These are phyloP conservation scores for Moesziomyces sp. DNA, from an alignment of 1,284 basidiomycete genomes.

Conservation along the genomic window DNA sequence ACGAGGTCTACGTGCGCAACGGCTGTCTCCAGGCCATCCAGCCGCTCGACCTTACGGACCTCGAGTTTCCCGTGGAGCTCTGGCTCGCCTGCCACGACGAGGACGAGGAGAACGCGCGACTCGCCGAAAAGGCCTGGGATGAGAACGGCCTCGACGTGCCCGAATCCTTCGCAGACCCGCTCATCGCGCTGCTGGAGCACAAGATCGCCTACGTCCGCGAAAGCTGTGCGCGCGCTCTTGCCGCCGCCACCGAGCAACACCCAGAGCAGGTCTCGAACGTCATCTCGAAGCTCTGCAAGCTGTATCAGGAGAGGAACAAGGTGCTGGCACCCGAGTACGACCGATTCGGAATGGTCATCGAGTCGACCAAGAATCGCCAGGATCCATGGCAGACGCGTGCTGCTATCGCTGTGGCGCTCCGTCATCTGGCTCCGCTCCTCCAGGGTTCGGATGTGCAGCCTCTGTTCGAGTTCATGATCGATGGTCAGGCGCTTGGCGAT, in stretches of 20 bases:
- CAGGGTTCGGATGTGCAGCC: conserved; percentile 76
- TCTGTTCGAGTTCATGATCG: conserved; percentile 88
- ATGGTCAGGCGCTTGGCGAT: conserved; percentile 87
- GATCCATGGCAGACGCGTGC: conserved; percentile 91
- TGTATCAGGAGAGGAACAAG: conserved; percentile 89
- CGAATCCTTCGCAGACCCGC: conserved; percentile 75
- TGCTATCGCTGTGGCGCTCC: conserved; percentile 80
- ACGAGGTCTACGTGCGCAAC: conserved; percentile 88
- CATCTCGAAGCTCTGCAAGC: conserved; percentile 73
- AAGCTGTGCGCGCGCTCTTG: conserved; percentile 79
- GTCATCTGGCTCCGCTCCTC: conserved; percentile 78
- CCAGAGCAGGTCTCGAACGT: conserved; percentile 76
- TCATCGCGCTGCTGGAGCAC: conserved; percentile 81
- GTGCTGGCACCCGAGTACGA: conserved; percentile 74
- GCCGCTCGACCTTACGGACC: conserved; percentile 92
- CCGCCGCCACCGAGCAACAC: conserved; percentile 80
- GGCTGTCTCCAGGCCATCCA: conserved; percentile 91
- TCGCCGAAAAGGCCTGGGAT: conserved; percentile 89
- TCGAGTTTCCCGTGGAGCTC: conserved; percentile 89
- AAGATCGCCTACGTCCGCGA: conserved; percentile 83
- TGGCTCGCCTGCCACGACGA: conserved; percentile 91
- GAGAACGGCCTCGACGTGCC: conserved; percentile 94
- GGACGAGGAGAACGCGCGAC: conserved; percentile 87
- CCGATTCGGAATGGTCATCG: conserved; percentile 84
- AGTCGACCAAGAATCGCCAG: conserved; percentile 84